These are phyloP conservation scores for Phytophthora colocasiae DNA, from an alignment of 352 stramenopile genomes.

Conservation along the genomic window DNA sequence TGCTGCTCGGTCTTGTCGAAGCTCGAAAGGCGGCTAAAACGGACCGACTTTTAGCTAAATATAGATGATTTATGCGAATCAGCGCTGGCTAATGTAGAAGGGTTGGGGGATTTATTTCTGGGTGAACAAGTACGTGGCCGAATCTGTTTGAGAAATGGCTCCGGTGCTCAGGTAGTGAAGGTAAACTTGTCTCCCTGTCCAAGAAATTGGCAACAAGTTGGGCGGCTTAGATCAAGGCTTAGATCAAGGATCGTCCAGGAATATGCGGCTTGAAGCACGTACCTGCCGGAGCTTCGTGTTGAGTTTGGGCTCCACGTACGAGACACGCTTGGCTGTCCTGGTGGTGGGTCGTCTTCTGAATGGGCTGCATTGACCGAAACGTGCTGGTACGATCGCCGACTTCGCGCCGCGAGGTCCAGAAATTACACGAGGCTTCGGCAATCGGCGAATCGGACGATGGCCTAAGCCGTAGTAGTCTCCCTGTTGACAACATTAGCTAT, in stretches of 20 bases:
- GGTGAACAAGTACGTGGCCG: slow-evolving; percentile 11
- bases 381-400: slow-evolving; percentile 23
- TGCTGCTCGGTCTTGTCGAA: slow-evolving; percentile 8
- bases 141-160: slow-evolving; percentile 15
- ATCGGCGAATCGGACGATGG: slow-evolving; percentile 33
- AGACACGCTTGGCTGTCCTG: slow-evolving; percentile 49
- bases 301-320: slow-evolving; percentile 78
- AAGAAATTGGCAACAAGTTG: slow-evolving; percentile 6
- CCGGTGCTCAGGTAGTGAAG: slow-evolving; percentile 64
- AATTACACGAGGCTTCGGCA: slow-evolving; percentile 15
- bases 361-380: slow-evolving; percentile 19
- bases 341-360: slow-evolving; percentile 31
- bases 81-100: slow-evolving; percentile 2
- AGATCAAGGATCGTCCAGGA: slow-evolving; percentile 17
- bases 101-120: slow-evolving; percentile 35
- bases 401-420: slow-evolving; percentile 22
- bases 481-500: slow-evolving; percentile 34
- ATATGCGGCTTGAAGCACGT: slow-evolving; percentile 6
- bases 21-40: slow-evolving; percentile 30
- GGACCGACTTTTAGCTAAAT: slow-evolving; percentile 32
- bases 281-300: slow-evolving; percentile 86
- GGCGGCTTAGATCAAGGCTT: slow-evolving; percentile 32
- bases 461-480: slow-evolving; percentile 75
- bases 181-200: slow-evolving; percentile 78
- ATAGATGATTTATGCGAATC: slow-evolving; percentile 32